Conservation (phyloP, 495 filamentous ascomycete species). For the Penicillium waksmanii region DNA sequence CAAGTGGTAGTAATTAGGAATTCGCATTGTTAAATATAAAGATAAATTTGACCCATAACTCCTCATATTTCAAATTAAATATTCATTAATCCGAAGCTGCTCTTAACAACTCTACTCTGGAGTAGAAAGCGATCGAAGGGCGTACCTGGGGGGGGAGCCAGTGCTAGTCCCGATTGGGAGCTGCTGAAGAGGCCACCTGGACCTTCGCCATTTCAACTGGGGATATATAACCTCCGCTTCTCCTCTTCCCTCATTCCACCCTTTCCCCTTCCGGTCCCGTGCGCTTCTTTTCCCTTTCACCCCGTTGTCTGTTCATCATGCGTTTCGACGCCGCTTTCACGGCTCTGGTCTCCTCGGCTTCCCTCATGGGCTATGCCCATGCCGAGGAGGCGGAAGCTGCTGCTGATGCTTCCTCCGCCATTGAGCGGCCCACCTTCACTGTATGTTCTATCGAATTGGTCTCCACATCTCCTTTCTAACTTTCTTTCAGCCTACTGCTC, state of each 20-base stretch:
- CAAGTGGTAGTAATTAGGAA: too few species aligned
- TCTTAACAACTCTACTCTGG: too few species aligned
- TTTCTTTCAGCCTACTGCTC: conserved; percentile 67
- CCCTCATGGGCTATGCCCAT: conserved; percentile 70
- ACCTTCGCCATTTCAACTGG: conserved; percentile 31
- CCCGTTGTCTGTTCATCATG: conserved; percentile 57
- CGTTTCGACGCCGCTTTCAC: conserved; percentile 74
- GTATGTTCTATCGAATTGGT: conserved; percentile 56
- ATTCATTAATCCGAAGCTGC: too few species aligned
- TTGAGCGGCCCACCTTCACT: conserved; percentile 82
- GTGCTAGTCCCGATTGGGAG: conserved; percentile 41
- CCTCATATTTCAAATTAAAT: too few species aligned
- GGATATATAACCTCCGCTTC: conserved; percentile 42
- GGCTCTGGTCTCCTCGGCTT: conserved; percentile 67
- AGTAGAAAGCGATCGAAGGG: conserved; percentile 27
- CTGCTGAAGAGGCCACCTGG: conserved; percentile 52
- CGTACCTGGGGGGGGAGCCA: conserved; percentile 15
- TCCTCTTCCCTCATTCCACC: conserved; percentile 25
- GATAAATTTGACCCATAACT: too few species aligned
- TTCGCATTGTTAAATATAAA: too few species aligned
- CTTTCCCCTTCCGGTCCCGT: conserved; percentile 19
- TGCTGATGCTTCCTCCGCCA: conserved; percentile 51
- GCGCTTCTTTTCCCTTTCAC: conserved; percentile 21
- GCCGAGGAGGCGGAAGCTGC: conserved; percentile 72
- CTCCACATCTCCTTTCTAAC: conserved; percentile 24